A percentile compares a stretch with the other conserved stretches of the same genome.
Conservation (phyloP, 306 rosid genomes). For the Betula pendula region DNA sequence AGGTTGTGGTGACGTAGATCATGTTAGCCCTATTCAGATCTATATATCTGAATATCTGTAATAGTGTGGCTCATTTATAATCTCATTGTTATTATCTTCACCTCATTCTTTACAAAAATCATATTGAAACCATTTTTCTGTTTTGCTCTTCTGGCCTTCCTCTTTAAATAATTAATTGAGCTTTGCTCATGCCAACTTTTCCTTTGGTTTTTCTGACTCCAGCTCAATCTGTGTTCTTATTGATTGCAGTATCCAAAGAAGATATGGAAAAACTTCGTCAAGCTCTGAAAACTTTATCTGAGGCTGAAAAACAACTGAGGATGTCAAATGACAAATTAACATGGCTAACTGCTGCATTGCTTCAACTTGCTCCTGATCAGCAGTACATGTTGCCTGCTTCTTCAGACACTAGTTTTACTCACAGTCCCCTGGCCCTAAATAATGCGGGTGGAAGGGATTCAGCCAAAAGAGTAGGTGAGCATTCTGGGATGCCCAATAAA, state of each 20-base stretch:
- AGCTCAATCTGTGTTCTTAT: background rate
- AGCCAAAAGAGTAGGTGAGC: conserved; percentile 43
- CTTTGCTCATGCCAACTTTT: background rate
- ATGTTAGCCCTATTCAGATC: background rate
- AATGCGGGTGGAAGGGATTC: conserved; percentile 45
- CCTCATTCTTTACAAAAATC: background rate
- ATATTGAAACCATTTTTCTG: background rate
- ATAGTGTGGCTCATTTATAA: conserved; percentile 1
- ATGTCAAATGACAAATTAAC: conserved; percentile 92
- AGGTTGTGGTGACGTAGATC: conserved; percentile 7
- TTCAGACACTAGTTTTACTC: conserved; percentile 78
- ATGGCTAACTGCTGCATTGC: conserved; percentile 96
- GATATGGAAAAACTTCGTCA: conserved; percentile 98
- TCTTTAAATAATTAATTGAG: background rate
- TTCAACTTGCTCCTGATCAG: conserved; percentile 98
- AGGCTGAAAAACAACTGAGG: conserved; percentile 96
- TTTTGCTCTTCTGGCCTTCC: background rate
- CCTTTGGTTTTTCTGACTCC: background rate
- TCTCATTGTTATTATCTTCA: background rate
- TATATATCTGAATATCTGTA: background rate
- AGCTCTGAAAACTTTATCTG: conserved; percentile 91
- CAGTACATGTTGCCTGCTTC: conserved; percentile 91
- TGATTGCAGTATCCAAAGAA: conserved; percentile 72
- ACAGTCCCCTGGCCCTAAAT: conserved; percentile 66
- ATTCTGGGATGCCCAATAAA: conserved; percentile 46